A percentile compares a stretch with the other conserved stretches of the same genome.
These are phyloP conservation scores for Astragalus glycyphyllos DNA, from an alignment of 306 rosid genomes.

Conservation along the genomic window DNA sequence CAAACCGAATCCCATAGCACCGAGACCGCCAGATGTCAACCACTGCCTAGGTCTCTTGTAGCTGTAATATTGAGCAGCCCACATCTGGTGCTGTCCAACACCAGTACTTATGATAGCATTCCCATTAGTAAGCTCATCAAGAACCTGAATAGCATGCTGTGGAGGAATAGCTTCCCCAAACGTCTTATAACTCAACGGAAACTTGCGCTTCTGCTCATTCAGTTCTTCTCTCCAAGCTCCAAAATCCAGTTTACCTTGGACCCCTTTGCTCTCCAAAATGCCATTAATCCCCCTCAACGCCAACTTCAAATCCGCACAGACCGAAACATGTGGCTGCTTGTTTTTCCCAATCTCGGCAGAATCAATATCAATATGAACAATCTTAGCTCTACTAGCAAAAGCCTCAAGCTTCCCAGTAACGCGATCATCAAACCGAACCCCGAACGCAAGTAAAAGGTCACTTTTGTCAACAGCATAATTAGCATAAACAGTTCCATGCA, in stretches of 20 bases:
- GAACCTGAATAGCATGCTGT: constrained; percentile 84
- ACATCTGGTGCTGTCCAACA: constrained; percentile 91
- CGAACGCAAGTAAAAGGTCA: constrained; percentile 84
- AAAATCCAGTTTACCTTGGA: constrained; percentile 55
- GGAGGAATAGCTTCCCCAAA: constrained; percentile 83
- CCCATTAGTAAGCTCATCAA: constrained; percentile 83
- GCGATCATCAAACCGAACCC: constrained; percentile 91
- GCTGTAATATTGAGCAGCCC: constrained; percentile 89
- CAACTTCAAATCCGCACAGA: constrained; percentile 77
- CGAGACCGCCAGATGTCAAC: constrained; percentile 84
- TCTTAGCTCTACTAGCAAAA: constrained; percentile 88
- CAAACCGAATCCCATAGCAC: constrained; percentile 94
- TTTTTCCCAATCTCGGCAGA: constrained; percentile 93
- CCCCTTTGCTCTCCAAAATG: constrained; percentile 52
- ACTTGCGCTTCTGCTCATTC: constrained; percentile 65
- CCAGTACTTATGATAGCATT: constrained; percentile 84
- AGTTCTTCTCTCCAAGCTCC: constrained; percentile 77
- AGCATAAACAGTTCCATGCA: constrained; percentile 92
- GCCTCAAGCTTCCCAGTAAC: constrained; percentile 92
- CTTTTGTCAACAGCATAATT: constrained; percentile 83
- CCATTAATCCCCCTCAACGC: constrained; percentile 69
- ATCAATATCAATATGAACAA: constrained; percentile 89
- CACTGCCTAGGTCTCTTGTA: constrained; percentile 77
- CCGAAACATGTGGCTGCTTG: constrained; percentile 86
- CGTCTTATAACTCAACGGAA: constrained; percentile 71